Conservation (phyloP, 768 basidiomycete species). For the Lactarius tabidus region DNA sequence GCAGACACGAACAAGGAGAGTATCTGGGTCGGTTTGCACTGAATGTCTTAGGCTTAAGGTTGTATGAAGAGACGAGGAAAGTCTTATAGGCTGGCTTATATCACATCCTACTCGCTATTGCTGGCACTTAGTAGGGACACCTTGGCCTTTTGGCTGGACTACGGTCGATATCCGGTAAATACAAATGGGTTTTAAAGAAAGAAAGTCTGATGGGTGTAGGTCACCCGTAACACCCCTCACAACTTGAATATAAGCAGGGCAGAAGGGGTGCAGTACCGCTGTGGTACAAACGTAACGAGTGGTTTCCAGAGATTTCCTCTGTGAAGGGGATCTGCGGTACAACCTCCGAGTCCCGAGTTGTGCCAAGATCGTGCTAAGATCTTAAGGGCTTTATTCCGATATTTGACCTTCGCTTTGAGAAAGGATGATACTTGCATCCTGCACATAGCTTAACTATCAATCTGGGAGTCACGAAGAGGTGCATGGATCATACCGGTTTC, state of each 20-base stretch:
- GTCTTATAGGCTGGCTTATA: too few species aligned
- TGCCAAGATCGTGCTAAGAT: background rate
- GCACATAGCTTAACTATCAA: background rate
- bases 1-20: conserved; percentile 56
- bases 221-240: background rate
- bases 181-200: too few species aligned
- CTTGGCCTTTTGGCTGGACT: too few species aligned
- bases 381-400: background rate
- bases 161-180: too few species aligned
- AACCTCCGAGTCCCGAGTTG: background rate
- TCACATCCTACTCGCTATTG: too few species aligned
- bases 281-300: background rate
- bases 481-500: background rate
- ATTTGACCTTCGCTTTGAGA: background rate
- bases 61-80: too few species aligned
- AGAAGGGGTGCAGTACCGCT: background rate
- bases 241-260: background rate
- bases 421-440: background rate
- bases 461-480: background rate
- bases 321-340: background rate
- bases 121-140: too few species aligned
- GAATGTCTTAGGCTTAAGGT: too few species aligned
- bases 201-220: conserved; percentile 55
- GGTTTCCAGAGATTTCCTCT: background rate
- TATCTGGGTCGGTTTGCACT: conserved; percentile 47